These are phyloP conservation scores for Mycosphaerelloides madeirae DNA, from an alignment of 2,329 filamentous ascomycete species.

Conservation along the genomic window DNA sequence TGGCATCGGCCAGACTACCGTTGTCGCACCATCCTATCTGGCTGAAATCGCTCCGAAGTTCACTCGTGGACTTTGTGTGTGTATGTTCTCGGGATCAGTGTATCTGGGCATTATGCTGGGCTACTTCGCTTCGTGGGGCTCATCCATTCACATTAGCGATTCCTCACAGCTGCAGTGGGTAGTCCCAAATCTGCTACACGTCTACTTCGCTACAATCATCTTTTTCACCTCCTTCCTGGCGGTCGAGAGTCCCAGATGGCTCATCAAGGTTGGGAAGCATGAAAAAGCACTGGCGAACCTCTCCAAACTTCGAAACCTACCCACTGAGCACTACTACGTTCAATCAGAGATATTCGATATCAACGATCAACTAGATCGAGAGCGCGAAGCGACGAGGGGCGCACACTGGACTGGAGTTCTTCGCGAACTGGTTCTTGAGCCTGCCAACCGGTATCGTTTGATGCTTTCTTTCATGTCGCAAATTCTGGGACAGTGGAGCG, in stretches of 20 bases:
- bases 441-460: conserved; percentile 67
- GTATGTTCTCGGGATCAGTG: conserved; percentile 65
- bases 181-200: conserved; percentile 68
- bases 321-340: conserved; percentile 29
- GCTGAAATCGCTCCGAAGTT: conserved; percentile 43
- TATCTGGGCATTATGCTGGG: conserved; percentile 71
- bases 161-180: conserved; percentile 46
- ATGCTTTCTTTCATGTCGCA: conserved; percentile 66
- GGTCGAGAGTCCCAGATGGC: conserved; percentile 32
- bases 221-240: conserved; percentile 56
- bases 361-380: conserved; percentile 60
- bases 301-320: conserved; percentile 27
- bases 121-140: conserved; percentile 64
- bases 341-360: conserved; percentile 58
- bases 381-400: conserved; percentile 66
- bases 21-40: conserved; percentile 58
- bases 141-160: conserved; percentile 48
- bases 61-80: conserved; percentile 61
- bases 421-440: conserved; percentile 63
- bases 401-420: conserved; percentile 60
- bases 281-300: conserved; percentile 29
- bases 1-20: conserved; percentile 47
- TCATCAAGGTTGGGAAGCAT: conserved; percentile 30
- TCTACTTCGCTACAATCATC: conserved; percentile 72
- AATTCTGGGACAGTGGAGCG: conserved; percentile 63